Evolutionary conservation across 768 basidiomycete genomes (phyloP).

Genomic region (Mycena rosella): DNA sequence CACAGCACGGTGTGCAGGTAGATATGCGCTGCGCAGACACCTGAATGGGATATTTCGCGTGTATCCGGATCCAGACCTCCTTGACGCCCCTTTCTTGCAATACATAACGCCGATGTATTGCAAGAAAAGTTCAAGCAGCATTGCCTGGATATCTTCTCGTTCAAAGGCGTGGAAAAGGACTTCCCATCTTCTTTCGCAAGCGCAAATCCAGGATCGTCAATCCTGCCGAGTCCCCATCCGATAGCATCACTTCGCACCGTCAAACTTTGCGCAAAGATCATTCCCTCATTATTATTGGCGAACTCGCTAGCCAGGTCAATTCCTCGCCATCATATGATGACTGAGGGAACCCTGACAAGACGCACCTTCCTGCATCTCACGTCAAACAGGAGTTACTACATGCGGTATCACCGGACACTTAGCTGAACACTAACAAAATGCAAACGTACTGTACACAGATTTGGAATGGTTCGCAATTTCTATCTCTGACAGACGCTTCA

Average conservation of each 20-base stretch:
- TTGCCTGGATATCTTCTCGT: slow-evolving; percentile 46
- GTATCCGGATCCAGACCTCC: slow-evolving; percentile 62
- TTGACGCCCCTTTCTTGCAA: slow-evolving; percentile 60
- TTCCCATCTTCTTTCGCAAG: slow-evolving; percentile 30
- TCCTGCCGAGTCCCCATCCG: slow-evolving; percentile 36
- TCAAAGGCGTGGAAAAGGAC: slow-evolving; percentile 54
- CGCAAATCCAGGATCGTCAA: slow-evolving; percentile 36
- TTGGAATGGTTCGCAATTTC: slow-evolving; percentile 54
- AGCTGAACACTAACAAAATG: slow-evolving; percentile 52
- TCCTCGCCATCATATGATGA: slow-evolving; percentile 41
- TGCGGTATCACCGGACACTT: slow-evolving; percentile 55
- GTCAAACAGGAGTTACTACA: slow-evolving; percentile 57
- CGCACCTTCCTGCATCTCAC: slow-evolving; percentile 35
- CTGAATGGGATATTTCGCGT: slow-evolving; percentile 64
- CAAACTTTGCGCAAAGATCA: slow-evolving; percentile 39
- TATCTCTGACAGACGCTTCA: slow-evolving; percentile 52
- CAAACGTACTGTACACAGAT: slow-evolving; percentile 56
- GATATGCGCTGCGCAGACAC: slow-evolving; percentile 62
- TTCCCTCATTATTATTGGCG: slow-evolving; percentile 55
- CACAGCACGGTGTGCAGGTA: slow-evolving; percentile 53
- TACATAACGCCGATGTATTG: slow-evolving; percentile 59
- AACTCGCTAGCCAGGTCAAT: slow-evolving; percentile 35
- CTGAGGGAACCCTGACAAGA: slow-evolving; percentile 39
- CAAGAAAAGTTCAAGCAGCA: slow-evolving; percentile 52
- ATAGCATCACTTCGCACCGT: slow-evolving; percentile 44